These are phyloP conservation scores for Paspalum vaginatum DNA, from an alignment of 176 grass and related monocot genomes.

Conservation along the genomic window DNA sequence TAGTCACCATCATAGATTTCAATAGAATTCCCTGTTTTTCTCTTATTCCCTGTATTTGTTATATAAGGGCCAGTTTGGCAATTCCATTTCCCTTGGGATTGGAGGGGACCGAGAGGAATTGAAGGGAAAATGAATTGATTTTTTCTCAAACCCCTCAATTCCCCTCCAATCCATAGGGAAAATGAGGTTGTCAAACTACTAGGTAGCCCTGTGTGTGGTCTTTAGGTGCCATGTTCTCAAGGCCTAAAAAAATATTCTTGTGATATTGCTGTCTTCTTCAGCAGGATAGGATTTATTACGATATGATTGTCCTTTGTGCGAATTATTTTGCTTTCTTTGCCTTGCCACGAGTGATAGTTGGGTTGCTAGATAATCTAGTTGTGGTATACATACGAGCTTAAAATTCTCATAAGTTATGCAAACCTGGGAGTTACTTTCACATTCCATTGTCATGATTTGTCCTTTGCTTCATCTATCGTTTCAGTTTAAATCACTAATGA, in stretches of 20 bases:
- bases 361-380: constrained; percentile 29
- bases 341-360: constrained; percentile 19
- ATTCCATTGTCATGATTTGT: constrained; percentile 29
- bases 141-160: too few relatives aligned
- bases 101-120: too few relatives aligned
- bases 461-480: constrained; percentile 13
- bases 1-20: neutral
- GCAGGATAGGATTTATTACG: neutral
- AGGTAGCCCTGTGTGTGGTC: constrained; percentile 8
- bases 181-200: too few relatives aligned
- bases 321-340: constrained; percentile 34
- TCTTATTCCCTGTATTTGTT: neutral
- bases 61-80: neutral
- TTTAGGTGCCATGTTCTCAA: neutral
- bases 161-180: too few relatives aligned
- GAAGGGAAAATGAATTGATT: too few relatives aligned
- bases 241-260: neutral
- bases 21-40: constrained; percentile 4
- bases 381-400: constrained; percentile 23
- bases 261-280: constrained; percentile 20
- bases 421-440: constrained; percentile 26
- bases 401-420: neutral
- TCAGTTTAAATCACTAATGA: constrained; percentile 5
- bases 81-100: too few relatives aligned
- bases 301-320: neutral